These are phyloP conservation scores for Candida schatavii DNA, from an alignment of 805 yeast species.

Conservation along the genomic window DNA sequence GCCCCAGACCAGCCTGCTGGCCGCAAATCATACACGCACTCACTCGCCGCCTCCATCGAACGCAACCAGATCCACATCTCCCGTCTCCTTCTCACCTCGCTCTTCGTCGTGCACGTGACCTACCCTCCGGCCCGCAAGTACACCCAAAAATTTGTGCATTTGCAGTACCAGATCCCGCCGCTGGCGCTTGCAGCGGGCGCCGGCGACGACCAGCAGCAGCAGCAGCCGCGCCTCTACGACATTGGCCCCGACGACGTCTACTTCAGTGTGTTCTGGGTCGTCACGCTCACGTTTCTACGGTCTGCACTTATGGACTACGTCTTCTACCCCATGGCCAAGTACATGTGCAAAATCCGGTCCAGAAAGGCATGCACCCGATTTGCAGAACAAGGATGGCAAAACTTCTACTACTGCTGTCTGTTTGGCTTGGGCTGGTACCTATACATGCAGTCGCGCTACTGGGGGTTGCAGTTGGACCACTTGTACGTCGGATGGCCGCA, in stretches of 20 bases:
- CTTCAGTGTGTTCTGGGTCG: constrained; percentile 52
- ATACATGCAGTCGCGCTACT: constrained; percentile 58
- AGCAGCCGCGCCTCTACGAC: constrained; percentile 35
- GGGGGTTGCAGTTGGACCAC: constrained; percentile 47
- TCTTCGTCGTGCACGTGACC: constrained; percentile 25
- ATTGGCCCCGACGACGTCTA: constrained; percentile 56
- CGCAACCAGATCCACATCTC: constrained; percentile 35
- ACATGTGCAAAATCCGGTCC: constrained; percentile 39
- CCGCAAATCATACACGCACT: constrained; percentile 16
- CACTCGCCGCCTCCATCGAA: constrained; percentile 29
- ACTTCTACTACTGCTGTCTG: constrained; percentile 55
- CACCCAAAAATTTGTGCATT: constrained; percentile 34
- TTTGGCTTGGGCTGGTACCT: constrained; percentile 57
- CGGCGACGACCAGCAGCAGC: constrained; percentile 7
- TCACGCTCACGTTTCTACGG: constrained; percentile 57
- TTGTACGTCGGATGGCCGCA: constrained; percentile 77
- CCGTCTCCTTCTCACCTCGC: constrained; percentile 22
- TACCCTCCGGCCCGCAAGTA: constrained; percentile 19
- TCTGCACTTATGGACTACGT: constrained; percentile 56
- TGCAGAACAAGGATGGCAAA: constrained; percentile 84
- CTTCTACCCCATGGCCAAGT: constrained; percentile 55
- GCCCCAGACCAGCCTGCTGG: not conserved
- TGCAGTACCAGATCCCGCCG: constrained; percentile 23
- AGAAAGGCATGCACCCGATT: constrained; percentile 61
- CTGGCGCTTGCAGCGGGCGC: not conserved